These are phyloP conservation scores for Mallotus japonicus DNA, from an alignment of 441 rosid species.

Conservation along the genomic window DNA sequence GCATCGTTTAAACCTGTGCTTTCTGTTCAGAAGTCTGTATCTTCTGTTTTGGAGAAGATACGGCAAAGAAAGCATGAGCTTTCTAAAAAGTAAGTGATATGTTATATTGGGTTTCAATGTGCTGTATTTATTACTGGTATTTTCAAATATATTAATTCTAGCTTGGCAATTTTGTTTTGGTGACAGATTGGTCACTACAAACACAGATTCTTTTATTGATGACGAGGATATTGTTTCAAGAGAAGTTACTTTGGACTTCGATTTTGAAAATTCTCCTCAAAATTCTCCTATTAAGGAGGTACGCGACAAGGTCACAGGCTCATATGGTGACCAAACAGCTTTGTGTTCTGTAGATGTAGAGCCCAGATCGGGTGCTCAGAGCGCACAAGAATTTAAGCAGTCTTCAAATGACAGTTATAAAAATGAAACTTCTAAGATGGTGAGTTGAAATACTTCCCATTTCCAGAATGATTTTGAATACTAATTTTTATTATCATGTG, in stretches of 20 bases:
- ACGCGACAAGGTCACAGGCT: conserved; percentile 15
- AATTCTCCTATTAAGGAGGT: conserved; percentile 1
- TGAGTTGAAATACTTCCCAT: conserved; percentile 17
- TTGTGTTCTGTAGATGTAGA: conserved; percentile 26
- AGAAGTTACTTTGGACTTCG: conserved; percentile 34
- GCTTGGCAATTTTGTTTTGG: not conserved
- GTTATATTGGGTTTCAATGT: conserved; percentile 2
- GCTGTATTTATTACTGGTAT: not conserved
- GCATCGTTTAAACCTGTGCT: conserved; percentile 75
- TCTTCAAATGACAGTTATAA: conserved; percentile 30
- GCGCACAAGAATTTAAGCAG: conserved; percentile 24
- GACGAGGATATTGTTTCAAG: conserved; percentile 21
- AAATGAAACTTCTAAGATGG: conserved; percentile 22
- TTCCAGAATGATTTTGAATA: not conserved
- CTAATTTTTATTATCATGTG: not conserved
- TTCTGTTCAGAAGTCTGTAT: conserved; percentile 67
- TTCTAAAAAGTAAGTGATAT: conserved; percentile 56
- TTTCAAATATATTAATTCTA: not conserved
- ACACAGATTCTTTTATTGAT: conserved; percentile 13
- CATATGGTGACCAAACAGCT: conserved; percentile 25
- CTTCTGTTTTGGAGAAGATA: conserved; percentile 84
- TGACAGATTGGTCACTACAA: conserved; percentile 25
- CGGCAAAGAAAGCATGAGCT: conserved; percentile 75
- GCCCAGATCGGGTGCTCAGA: conserved; percentile 23
- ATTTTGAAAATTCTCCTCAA: conserved; percentile 15